Conservation (phyloP, 805 yeast species). For the Jamesozyma rosinii region DNA sequence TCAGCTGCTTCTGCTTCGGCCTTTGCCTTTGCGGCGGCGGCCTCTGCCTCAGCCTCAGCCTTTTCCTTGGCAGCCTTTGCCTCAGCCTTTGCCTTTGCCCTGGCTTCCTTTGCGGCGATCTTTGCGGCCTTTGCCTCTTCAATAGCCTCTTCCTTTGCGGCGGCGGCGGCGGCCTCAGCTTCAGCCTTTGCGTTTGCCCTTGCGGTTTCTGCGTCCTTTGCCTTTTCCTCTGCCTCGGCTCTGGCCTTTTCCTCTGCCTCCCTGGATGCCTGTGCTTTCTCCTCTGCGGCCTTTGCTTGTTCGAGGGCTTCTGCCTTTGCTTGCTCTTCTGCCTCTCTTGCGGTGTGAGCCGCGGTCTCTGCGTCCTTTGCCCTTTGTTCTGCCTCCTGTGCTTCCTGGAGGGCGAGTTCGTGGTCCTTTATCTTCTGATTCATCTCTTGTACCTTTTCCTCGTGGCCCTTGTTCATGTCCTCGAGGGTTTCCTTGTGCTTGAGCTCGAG, state of each 20-base stretch:
- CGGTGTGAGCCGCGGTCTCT: not conserved
- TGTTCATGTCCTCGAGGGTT: constrained; percentile 14
- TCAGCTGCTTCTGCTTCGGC: not conserved
- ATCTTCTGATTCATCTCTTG: constrained; percentile 8
- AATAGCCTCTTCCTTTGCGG: constrained; percentile 5
- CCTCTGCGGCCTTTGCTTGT: constrained; percentile 4
- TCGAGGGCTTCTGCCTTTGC: constrained; percentile 10
- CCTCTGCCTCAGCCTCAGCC: not conserved
- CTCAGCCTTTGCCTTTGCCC: constrained; percentile 9
- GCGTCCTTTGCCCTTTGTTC: constrained; percentile 2
- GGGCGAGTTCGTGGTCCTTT: constrained; percentile 1
- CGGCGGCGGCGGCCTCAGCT: constrained; percentile 8
- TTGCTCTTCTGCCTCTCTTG: constrained; percentile 3
- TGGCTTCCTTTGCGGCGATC: constrained; percentile 38
- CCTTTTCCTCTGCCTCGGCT: constrained; percentile 3
- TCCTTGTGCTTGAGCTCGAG: constrained; percentile 16
- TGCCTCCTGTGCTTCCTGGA: constrained; percentile 3
- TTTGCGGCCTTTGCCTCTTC: constrained; percentile 5
- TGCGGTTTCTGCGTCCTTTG: constrained; percentile 9
- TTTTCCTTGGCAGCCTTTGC: constrained; percentile 2
- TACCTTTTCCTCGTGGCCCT: constrained; percentile 14
- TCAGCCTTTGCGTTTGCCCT: constrained; percentile 7
- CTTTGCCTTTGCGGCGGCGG: constrained; percentile 12
- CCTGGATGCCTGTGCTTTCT: constrained; percentile 3
- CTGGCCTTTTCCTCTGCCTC: constrained; percentile 5